phyloP scores from a whole-genome alignment of 148 eudicot genomes.

The Diospyros lotus region DNA sequence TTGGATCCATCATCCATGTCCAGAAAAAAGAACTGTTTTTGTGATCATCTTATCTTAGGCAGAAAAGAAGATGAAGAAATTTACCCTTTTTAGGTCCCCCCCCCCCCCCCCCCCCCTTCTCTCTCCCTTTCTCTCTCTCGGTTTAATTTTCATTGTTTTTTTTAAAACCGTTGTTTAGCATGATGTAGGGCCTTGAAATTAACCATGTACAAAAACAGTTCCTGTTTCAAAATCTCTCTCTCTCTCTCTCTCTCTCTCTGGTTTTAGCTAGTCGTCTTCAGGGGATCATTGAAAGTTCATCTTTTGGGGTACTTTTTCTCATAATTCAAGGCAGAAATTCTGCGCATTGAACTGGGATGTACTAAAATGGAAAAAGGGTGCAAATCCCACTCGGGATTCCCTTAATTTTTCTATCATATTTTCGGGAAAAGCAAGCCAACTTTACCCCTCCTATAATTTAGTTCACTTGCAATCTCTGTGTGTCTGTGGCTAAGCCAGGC shows the following conservation, averaged over 20 bases:
- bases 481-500: too few species aligned
- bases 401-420: not conserved
- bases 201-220: slow-evolving; percentile 44
- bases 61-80: not conserved
- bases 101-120: slow-evolving; percentile 7
- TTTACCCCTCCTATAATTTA: not conserved
- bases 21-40: slow-evolving; percentile 8
- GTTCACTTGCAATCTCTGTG: not conserved
- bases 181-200: slow-evolving; percentile 25
- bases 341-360: slow-evolving; percentile 35
- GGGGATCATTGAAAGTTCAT: not conserved
- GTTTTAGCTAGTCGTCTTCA: not conserved
- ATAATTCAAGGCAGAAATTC: slow-evolving; percentile 41
- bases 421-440: slow-evolving; percentile 3
- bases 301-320: slow-evolving; percentile 7
- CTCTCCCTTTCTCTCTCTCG: not conserved
- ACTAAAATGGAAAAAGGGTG: slow-evolving; percentile 27
- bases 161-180: slow-evolving; percentile 31
- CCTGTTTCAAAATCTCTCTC: slow-evolving; percentile 23
- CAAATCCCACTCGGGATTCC: slow-evolving; percentile 9
- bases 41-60: slow-evolving; percentile 15
- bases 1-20: slow-evolving; percentile 9
- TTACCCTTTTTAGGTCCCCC: slow-evolving; percentile 23
- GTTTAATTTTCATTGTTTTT: not conserved
- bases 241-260: not conserved